Evolutionary conservation across 2,329 filamentous ascomycete species (phyloP), one percentile per base, ranked within the genome.

Genomic region (Westerdykella aurantiaca): DNA sequence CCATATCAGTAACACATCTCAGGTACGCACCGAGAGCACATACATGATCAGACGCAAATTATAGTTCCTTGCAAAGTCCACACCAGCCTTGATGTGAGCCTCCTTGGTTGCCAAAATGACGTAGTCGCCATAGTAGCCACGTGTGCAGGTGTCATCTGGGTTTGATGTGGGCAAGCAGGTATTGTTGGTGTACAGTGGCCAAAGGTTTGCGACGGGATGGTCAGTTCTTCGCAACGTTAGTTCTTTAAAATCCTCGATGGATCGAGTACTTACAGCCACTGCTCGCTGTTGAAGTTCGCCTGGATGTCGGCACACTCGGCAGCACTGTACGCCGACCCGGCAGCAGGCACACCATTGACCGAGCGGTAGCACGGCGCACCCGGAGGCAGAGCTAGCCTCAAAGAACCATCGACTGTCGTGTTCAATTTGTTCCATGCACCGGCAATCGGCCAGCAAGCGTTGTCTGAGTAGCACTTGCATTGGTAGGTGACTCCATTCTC

Each of bases 381-480:
- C 3, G 60, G 59, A 38, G 63, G 63, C 1, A 61, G 22, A 3
- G 61, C 61, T 9, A 55, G 43, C 35, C 57, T 50, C 18, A 66
- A 42, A n/a, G 51, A 49, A 5, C 61, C 61, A 17, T 39, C 48
- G 12, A 64, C 56, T 7, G 61, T 64, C 33, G 38, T 56, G 43
- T 66, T 66, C 34, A 66, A 48, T 6, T 42, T 43, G 1, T 37
- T 43, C 61, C 61, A 66, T 17, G 61, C 57, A 1, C 42, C 41
- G 22, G 43, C 49, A 3, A 51, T 56, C 2, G 63, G 63, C 59
- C 61, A 66, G 47, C 63, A 65, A 0, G 56, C 42, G 38, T 65
- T 60, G 41, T 64, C 60, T 0, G 56, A 58, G 45, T 65, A 66
- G 46, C 63, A 66, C 44, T 66, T 66, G 51, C 63, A 66, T 22